Evolutionary conservation across 805 yeast genomes (phyloP).

Genomic region (Saturnispora kantuleensis): DNA sequence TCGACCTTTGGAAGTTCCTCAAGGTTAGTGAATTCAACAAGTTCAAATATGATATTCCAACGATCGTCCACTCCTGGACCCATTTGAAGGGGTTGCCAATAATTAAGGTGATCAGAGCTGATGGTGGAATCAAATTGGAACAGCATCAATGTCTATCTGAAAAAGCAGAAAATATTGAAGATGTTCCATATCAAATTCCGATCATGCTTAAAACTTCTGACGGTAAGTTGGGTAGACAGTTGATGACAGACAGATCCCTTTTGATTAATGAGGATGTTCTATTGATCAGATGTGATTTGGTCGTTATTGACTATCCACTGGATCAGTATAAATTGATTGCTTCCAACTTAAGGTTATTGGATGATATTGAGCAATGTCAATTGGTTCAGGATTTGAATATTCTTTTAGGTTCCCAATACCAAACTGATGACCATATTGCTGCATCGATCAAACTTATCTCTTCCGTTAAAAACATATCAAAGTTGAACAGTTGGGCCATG

Average conservation of each 20-base stretch:
- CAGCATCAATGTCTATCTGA: constrained; percentile 32
- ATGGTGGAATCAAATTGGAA: constrained; percentile 29
- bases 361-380: constrained; percentile 27
- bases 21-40: constrained; percentile 21
- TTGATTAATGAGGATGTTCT: constrained; percentile 19
- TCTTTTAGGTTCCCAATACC: constrained; percentile 27
- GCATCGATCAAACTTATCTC: constrained; percentile 28
- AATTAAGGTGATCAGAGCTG: constrained; percentile 34
- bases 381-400: constrained; percentile 33
- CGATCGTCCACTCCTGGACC: constrained; percentile 52
- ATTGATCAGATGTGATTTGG: constrained; percentile 35
- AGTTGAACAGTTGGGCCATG: constrained; percentile 27
- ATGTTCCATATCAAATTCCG: constrained; percentile 56
- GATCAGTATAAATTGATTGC: constrained; percentile 21
- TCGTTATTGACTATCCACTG: constrained; percentile 38
- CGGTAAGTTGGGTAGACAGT: constrained; percentile 29
- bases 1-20: constrained; percentile 42
- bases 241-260: constrained; percentile 35
- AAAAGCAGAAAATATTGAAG: constrained; percentile 31
- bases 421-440: constrained; percentile 22
- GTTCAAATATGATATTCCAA: constrained; percentile 33
- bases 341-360: constrained; percentile 17
- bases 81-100: constrained; percentile 58
- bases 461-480: constrained; percentile 19
- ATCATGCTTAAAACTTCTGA: constrained; percentile 32